These are phyloP conservation scores for Hericium erinaceus DNA, from an alignment of 768 basidiomycete species.

Conservation along the genomic window DNA sequence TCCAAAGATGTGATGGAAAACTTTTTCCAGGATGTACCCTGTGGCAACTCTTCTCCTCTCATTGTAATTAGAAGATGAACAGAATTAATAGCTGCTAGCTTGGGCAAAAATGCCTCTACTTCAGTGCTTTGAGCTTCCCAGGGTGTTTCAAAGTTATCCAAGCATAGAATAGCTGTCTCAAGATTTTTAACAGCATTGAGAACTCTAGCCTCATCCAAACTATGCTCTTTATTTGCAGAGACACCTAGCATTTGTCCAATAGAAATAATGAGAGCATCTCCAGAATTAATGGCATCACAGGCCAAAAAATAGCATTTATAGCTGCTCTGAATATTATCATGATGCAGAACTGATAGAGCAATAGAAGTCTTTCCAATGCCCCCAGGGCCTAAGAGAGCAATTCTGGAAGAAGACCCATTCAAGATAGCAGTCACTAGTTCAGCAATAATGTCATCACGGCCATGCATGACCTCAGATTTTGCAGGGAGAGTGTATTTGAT, in stretches of 20 bases:
- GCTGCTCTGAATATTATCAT: neutral
- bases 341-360: slow-evolving; percentile 1
- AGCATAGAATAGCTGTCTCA: neutral
- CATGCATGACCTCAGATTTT: too few species aligned
- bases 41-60: neutral
- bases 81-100: neutral
- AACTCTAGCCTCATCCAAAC: neutral
- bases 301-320: slow-evolving; percentile 2
- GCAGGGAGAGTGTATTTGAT: too few species aligned
- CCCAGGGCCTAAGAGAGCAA: slow-evolving; percentile 1
- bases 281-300: neutral
- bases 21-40: neutral
- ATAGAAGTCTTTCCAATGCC: slow-evolving; percentile 10
- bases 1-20: neutral
- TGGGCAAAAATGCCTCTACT: neutral
- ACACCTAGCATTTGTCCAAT: neutral
- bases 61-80: neutral
- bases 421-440: too few species aligned
- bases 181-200: neutral
- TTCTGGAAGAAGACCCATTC: neutral
- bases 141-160: slow-evolving; percentile 1
- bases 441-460: too few species aligned
- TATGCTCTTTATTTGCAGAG: neutral
- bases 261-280: neutral
- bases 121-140: neutral